Evolutionary conservation across 306 rosid genomes (phyloP).

Genomic region (Lithocarpus polystachyus): DNA sequence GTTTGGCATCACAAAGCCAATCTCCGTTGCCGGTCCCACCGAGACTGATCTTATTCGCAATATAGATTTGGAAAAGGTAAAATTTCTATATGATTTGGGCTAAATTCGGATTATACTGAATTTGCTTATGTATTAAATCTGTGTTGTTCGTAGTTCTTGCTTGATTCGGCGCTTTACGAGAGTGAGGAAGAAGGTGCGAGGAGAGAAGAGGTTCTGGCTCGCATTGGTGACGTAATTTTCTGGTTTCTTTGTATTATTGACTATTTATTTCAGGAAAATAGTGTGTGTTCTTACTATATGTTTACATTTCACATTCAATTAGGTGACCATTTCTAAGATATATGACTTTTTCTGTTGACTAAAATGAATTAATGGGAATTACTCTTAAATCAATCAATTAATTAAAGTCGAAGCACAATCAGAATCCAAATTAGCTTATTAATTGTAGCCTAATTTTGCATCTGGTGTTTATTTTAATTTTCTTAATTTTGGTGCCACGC

Average conservation of each 20-base stretch:
- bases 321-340: not conserved
- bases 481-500: too few relatives aligned
- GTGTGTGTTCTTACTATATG: not conserved
- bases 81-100: not conserved
- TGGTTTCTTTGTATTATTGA: not conserved
- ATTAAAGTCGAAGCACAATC: too few relatives aligned
- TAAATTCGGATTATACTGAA: not conserved
- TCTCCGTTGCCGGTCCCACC: constrained; percentile 78
- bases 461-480: too few relatives aligned
- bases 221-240: constrained; percentile 62
- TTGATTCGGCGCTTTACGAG: constrained; percentile 80
- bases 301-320: not conserved
- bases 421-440: too few relatives aligned
- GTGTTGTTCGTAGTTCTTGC: constrained; percentile 46
- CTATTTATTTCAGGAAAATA: not conserved
- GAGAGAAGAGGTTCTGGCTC: constrained; percentile 73
- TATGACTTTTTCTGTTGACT: not conserved
- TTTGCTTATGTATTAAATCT: not conserved
- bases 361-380: not conserved
- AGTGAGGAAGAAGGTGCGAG: constrained; percentile 57
- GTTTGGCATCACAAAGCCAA: constrained; percentile 65
- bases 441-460: too few relatives aligned
- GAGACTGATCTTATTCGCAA: constrained; percentile 69
- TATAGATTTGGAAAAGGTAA: constrained; percentile 68
- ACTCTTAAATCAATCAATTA: too few relatives aligned